These are phyloP conservation scores for Hypoxylon rickii DNA, from an alignment of 495 filamentous ascomycete genomes.

Conservation along the genomic window DNA sequence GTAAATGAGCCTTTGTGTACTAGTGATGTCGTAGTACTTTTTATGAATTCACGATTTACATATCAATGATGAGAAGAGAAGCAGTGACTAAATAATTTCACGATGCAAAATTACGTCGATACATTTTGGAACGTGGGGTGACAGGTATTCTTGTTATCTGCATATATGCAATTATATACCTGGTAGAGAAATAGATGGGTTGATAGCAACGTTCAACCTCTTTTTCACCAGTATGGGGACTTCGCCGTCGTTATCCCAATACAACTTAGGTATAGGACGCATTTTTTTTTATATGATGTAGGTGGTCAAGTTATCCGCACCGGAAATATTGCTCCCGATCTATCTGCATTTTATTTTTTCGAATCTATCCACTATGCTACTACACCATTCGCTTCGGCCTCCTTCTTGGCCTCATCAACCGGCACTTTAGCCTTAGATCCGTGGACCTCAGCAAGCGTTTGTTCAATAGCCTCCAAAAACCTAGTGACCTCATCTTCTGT, in stretches of 20 bases:
- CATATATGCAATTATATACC: no score
- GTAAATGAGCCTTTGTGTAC: no score
- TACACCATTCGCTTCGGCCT: conserved; percentile 40
- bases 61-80: no score
- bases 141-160: no score
- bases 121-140: no score
- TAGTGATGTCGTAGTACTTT: neutral
- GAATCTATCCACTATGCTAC: conserved; percentile 34
- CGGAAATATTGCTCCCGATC: neutral
- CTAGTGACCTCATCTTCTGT: conserved; percentile 82
- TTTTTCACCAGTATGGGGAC: no score
- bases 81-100: neutral
- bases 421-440: conserved; percentile 24
- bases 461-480: conserved; percentile 70
- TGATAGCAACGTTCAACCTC: no score
- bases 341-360: neutral
- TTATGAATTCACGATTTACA: neutral
- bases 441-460: conserved; percentile 62
- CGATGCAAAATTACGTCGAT: conserved; percentile 21
- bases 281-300: no score
- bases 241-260: no score
- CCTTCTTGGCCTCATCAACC: conserved; percentile 41
- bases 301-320: no score
- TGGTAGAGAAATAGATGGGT: no score
- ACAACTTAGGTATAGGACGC: no score